Evolutionary conservation across 2,329 filamentous ascomycete genomes (phyloP).

Genomic region (Neonectria hederae): DNA sequence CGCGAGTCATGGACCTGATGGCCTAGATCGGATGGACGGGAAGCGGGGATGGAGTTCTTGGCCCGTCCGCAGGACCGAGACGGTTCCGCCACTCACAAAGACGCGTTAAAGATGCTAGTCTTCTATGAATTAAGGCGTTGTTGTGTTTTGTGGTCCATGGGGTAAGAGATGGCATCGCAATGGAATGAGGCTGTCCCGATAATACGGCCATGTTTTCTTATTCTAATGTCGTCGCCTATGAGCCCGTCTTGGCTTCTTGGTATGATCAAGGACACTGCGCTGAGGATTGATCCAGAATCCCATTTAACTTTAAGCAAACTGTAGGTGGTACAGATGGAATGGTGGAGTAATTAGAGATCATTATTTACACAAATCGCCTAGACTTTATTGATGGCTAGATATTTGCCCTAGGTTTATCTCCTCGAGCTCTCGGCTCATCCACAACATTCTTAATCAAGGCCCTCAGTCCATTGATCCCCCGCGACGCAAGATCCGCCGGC

Average conservation of each 20-base stretch:
- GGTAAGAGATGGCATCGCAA: neutral
- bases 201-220: neutral
- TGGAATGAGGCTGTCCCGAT: neutral
- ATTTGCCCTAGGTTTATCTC: neutral
- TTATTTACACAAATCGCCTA: neutral
- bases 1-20: neutral
- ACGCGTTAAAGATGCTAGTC: neutral
- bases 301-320: too few species aligned
- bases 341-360: too few species aligned
- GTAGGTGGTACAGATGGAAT: neutral
- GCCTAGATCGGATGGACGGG: neutral
- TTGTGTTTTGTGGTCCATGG: neutral
- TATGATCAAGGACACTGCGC: neutral
- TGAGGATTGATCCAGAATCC: too few species aligned
- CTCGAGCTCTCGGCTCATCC: neutral
- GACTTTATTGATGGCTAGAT: neutral
- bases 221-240: neutral
- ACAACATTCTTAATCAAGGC: neutral
- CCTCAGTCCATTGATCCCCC: conserved; percentile 15
- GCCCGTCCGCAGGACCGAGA: conserved; percentile 3
- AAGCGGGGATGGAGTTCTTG: neutral
- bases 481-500: conserved; percentile 5
- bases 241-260: neutral
- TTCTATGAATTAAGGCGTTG: neutral
- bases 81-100: conserved; percentile 20